Evolutionary conservation across 805 yeast species (phyloP).

Genomic region (Scheffersomyces coipomensis): DNA sequence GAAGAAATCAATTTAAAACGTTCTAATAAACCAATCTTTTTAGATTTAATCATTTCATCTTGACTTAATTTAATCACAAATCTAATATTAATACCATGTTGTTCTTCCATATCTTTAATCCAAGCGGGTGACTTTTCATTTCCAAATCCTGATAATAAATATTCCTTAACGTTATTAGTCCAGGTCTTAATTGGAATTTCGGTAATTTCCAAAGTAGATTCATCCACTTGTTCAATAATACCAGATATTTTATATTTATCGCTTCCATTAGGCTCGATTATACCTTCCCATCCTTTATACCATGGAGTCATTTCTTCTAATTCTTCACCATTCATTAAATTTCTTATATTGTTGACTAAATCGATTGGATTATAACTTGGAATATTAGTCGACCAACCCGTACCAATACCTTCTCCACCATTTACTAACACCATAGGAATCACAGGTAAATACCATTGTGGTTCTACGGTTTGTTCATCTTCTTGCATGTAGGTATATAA

Average conservation of each 20-base stretch:
- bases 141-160: slow-evolving; percentile 73
- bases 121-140: slow-evolving; percentile 73
- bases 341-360: slow-evolving; percentile 69
- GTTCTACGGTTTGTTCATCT: slow-evolving; percentile 92
- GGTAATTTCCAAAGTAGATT: slow-evolving; percentile 79
- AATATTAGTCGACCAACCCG: slow-evolving; percentile 96
- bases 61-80: slow-evolving; percentile 72
- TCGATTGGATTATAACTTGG: slow-evolving; percentile 90
- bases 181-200: slow-evolving; percentile 91
- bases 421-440: slow-evolving; percentile 92
- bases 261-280: slow-evolving; percentile 58
- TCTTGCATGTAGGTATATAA: slow-evolving; percentile 79
- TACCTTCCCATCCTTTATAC: slow-evolving; percentile 95
- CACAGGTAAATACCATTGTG: slow-evolving; percentile 93
- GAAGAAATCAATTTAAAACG: slow-evolving; percentile 75
- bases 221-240: slow-evolving; percentile 75
- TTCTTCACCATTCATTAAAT: slow-evolving; percentile 71
- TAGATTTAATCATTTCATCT: slow-evolving; percentile 82
- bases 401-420: slow-evolving; percentile 97
- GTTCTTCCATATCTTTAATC: slow-evolving; percentile 95
- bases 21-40: slow-evolving; percentile 74
- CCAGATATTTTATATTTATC: slow-evolving; percentile 80
- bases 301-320: slow-evolving; percentile 80
- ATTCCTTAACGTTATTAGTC: slow-evolving; percentile 90
- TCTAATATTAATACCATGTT: slow-evolving; percentile 78